These are phyloP conservation scores for Monosporozyma unispora DNA, from an alignment of 805 yeast genomes.

Conservation along the genomic window DNA sequence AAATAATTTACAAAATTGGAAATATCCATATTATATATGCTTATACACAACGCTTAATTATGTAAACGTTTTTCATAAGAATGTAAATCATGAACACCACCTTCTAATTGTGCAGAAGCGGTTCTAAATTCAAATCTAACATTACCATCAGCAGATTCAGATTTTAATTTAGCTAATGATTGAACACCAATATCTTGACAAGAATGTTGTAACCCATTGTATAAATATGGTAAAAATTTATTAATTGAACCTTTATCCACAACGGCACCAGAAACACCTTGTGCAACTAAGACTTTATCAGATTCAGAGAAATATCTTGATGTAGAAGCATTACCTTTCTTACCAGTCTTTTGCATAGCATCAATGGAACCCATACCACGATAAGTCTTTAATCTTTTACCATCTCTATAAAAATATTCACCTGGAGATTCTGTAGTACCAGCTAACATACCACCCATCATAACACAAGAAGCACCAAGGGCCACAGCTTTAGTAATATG, in stretches of 20 bases:
- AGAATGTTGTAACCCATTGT: slow-evolving; percentile 95
- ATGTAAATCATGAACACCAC: slow-evolving; percentile 94
- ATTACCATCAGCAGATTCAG: slow-evolving; percentile 51
- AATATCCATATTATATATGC: not conserved
- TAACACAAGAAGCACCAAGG: slow-evolving; percentile 91
- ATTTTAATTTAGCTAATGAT: slow-evolving; percentile 56
- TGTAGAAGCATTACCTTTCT: slow-evolving; percentile 91
- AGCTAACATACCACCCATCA: slow-evolving; percentile 99
- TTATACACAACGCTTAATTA: slow-evolving; percentile 42
- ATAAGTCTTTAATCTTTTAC: slow-evolving; percentile 92
- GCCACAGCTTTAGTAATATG: slow-evolving; percentile 96
- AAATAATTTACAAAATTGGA: not conserved
- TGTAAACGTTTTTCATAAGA: slow-evolving; percentile 96
- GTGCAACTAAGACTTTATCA: slow-evolving; percentile 94
- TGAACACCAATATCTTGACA: slow-evolving; percentile 93
- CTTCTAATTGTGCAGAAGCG: slow-evolving; percentile 97
- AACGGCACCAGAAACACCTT: slow-evolving; percentile 96
- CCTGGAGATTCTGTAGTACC: slow-evolving; percentile 99
- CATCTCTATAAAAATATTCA: slow-evolving; percentile 94
- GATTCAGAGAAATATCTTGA: slow-evolving; percentile 96
- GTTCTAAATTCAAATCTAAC: slow-evolving; percentile 96
- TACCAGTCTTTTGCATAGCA: slow-evolving; percentile 90
- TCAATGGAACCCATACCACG: slow-evolving; percentile 99
- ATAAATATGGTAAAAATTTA: slow-evolving; percentile 89
- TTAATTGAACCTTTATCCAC: slow-evolving; percentile 92